phyloP scores from a whole-genome alignment of 202 grass and related monocot genomes.

The Panicum hallii region DNA sequence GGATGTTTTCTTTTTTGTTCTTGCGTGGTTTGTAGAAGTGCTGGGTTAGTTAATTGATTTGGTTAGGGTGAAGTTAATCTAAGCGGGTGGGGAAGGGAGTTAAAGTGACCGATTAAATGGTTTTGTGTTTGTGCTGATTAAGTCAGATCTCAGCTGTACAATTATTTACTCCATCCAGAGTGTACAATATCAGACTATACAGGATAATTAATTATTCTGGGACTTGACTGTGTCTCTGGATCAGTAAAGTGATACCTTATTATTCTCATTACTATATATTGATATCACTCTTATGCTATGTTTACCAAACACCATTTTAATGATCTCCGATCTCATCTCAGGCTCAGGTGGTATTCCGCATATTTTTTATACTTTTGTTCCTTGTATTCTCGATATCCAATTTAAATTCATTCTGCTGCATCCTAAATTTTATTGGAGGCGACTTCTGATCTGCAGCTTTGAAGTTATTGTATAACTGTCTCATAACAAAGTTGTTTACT shows the following conservation, averaged over 20 bases:
- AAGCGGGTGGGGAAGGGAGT: slow-evolving; percentile 3
- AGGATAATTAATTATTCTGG: neutral
- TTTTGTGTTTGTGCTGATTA: neutral
- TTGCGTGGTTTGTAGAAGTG: slow-evolving; percentile 24
- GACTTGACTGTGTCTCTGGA: neutral
- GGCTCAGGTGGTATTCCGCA: neutral
- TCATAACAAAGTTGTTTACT: slow-evolving; percentile 38
- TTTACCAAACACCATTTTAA: neutral
- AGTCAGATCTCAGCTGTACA: neutral
- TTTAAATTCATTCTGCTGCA: slow-evolving; percentile 22
- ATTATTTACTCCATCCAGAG: slow-evolving; percentile 15
- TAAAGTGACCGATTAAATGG: slow-evolving; percentile 2
- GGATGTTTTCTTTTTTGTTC: slow-evolving; percentile 15
- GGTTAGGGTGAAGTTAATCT: neutral
- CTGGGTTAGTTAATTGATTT: slow-evolving; percentile 34
- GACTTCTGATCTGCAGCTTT: slow-evolving; percentile 34
- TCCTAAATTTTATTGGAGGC: slow-evolving; percentile 27
- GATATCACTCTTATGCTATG: neutral
- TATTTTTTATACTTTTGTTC: slow-evolving; percentile 28
- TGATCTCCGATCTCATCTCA: neutral
- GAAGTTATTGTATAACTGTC: slow-evolving; percentile 33
- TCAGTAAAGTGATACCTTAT: neutral
- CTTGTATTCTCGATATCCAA: neutral
- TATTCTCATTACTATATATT: slow-evolving; percentile 9
- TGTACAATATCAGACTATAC: neutral